Evolutionary conservation across 768 basidiomycete genomes (phyloP), one percentile per base, ranked within the genome.

Genomic region (Lyophyllum semitale): DNA sequence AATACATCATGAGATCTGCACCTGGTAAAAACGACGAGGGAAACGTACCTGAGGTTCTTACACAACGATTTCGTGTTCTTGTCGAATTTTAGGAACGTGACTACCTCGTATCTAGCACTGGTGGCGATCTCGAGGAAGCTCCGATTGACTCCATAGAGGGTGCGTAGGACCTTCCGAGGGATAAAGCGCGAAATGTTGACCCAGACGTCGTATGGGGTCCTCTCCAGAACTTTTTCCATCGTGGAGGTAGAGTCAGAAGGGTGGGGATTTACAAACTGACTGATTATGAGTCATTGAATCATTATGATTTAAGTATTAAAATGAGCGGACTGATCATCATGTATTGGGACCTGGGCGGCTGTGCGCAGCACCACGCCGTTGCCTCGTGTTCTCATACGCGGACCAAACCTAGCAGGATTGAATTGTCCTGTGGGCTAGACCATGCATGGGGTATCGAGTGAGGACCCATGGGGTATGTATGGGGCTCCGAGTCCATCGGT

Each of bases 151-250:
- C 47, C 55, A 43, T 57, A 62, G 7, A 69, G 43, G 8, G 47
- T 59, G 46, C 41, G 27, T 20, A 67, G 45, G 32, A 57, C 54
- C 20, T 59, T 33, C 6, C 53, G 43, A 17, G 67, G 60, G 8
- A 70, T 48, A 51, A 55, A 68, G 25, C 51, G 47, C 13, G 61
- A 53, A 22, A 68, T 58, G 32, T 57, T 23, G 25, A 44, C 43
- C 68, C 66, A 67, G 32, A 70, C 49, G n/a, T 67, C 64, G 44
- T 61, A 59, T 20, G 66, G 66, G 5, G 51, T 53, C 37, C 51
- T 55, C 15, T 58, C 51, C 0, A 56, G 22, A 2, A 49, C 40
- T 25, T 46, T 55, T 8, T 46, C 58, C 58, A 59, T 59, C 4
- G 4, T 25, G 12, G 26, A 20, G 8, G 53, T n/a, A 9, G 11